Conservation (phyloP, 257 asterid species). For the Voacanga thouarsii region DNA sequence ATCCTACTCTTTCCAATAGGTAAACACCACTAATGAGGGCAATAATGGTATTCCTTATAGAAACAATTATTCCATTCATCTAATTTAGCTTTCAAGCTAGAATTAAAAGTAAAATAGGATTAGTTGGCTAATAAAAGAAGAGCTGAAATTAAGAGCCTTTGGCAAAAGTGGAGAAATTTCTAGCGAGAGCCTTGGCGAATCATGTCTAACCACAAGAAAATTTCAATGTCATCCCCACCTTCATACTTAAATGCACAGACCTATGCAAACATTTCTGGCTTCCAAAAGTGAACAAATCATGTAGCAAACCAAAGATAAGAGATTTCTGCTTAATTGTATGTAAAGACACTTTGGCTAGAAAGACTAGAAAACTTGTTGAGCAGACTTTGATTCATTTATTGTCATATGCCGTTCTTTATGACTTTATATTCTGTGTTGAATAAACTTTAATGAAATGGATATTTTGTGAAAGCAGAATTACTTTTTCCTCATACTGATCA, state of each 20-base stretch:
- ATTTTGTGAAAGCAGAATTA: background rate
- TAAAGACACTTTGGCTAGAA: background rate
- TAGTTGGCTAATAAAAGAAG: background rate
- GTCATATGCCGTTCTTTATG: background rate
- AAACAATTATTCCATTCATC: background rate
- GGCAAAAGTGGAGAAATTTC: background rate
- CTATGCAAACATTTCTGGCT: background rate
- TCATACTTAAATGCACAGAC: background rate
- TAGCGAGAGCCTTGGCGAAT: background rate
- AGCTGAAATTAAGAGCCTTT: background rate
- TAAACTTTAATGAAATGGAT: background rate
- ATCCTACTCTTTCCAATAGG: background rate
- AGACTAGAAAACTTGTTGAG: constrained; percentile 2
- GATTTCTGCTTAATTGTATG: background rate
- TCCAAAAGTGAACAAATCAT: background rate
- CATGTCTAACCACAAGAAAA: background rate
- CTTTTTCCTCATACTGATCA: constrained; percentile 19
- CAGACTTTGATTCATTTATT: background rate
- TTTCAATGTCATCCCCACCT: background rate
- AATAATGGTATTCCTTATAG: background rate
- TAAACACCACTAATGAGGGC: background rate
- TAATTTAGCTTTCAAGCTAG: background rate
- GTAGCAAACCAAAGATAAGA: background rate
- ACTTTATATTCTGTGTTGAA: background rate
- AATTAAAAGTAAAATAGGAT: background rate